phyloP scores from a whole-genome alignment of 495 filamentous ascomycete species.

The Cercophora newfieldiana region DNA sequence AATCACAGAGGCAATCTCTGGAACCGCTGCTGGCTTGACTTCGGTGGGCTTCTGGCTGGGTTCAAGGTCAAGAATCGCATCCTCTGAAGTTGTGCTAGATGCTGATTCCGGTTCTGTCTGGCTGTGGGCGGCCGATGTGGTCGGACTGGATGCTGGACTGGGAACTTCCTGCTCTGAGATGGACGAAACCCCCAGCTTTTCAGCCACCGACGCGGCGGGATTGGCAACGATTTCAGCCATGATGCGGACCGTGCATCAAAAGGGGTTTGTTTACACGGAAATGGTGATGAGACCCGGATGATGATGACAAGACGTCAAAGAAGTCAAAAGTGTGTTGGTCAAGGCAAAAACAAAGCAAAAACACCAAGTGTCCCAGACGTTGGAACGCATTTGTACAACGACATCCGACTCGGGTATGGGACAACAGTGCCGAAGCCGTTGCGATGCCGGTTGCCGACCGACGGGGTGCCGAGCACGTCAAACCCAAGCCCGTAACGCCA shows the following conservation, averaged over 20 bases:
- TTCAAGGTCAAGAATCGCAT: neutral
- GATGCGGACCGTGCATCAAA: neutral
- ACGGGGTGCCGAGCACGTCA: constrained; percentile 8
- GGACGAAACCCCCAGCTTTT: constrained; percentile 13
- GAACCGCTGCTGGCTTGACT: neutral
- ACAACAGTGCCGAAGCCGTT: neutral
- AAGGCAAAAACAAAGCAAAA: no score
- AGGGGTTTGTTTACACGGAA: constrained; percentile 15
- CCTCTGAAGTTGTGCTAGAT: neutral
- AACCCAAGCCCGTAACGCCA: constrained; percentile 17
- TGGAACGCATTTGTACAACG: neutral
- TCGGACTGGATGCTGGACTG: neutral
- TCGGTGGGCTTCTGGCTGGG: neutral
- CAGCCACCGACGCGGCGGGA: neutral
- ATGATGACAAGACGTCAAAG: neutral
- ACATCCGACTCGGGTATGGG: neutral
- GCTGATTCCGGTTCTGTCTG: neutral
- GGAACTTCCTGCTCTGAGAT: constrained; percentile 7
- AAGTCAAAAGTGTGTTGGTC: no score
- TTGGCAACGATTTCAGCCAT: neutral
- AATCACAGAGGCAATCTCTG: neutral
- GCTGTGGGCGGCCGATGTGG: neutral
- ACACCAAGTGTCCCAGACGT: no score
- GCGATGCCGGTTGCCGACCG: constrained; percentile 10
- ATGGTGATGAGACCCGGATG: neutral